Conservation (phyloP, 176 grass and related monocot genomes). For the Pontederia paniculata region DNA sequence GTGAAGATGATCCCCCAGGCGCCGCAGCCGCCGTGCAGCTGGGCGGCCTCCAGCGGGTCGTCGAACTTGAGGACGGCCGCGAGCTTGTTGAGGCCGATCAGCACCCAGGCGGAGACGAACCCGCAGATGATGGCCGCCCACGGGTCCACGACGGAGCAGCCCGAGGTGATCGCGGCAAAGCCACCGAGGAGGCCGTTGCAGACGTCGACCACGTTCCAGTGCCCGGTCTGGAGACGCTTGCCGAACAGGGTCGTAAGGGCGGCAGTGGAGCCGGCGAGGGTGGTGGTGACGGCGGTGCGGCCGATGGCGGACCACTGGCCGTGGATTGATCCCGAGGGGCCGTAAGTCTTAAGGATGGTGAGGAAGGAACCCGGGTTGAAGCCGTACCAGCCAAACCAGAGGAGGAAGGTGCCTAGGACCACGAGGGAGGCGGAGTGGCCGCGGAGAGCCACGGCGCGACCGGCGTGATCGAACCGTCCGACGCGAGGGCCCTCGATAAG, state of each 20-base stretch:
- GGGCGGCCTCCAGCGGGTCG: conserved; percentile 89
- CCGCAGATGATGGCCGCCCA: conserved; percentile 93
- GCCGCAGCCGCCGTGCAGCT: conserved; percentile 89
- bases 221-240: conserved; percentile 75
- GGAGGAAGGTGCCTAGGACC: conserved; percentile 79
- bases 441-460: conserved; percentile 61
- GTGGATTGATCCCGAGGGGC: conserved; percentile 44
- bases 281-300: conserved; percentile 84
- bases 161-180: conserved; percentile 82
- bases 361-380: conserved; percentile 90
- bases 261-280: conserved; percentile 70
- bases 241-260: conserved; percentile 88
- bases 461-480: conserved; percentile 61
- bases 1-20: conserved; percentile 92
- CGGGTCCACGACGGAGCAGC: conserved; percentile 82
- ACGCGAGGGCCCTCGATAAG: conserved; percentile 82
- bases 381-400: conserved; percentile 94
- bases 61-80: conserved; percentile 71
- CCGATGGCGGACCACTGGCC: conserved; percentile 95
- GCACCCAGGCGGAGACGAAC: conserved; percentile 87
- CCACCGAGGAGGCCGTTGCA: conserved; percentile 94
- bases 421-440: conserved; percentile 90
- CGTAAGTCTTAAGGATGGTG: conserved; percentile 68
- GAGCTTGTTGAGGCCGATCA: conserved; percentile 69
- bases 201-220: conserved; percentile 92